Evolutionary conservation across 192 early-diverging fungal genomes (phyloP).

Genomic region (Entophlyctis helioformis): DNA sequence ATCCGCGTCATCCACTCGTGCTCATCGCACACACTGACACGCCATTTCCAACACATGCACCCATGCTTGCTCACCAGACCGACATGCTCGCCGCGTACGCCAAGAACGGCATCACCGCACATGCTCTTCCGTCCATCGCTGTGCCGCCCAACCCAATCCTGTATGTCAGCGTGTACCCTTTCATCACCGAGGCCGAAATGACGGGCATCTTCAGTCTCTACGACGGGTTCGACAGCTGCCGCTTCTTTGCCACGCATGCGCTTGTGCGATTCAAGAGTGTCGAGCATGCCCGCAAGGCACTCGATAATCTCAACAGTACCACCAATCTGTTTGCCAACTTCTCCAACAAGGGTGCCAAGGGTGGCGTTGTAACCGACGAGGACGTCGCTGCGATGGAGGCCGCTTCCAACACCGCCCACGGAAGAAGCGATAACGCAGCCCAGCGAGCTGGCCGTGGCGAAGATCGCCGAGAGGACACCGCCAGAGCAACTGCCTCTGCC

Average conservation of each 20-base stretch:
- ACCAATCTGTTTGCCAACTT: conserved; percentile 42
- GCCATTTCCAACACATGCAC: not conserved
- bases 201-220: conserved; percentile 31
- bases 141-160: conserved; percentile 38
- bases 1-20: not conserved
- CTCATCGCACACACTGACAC: not conserved
- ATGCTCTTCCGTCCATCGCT: conserved; percentile 27
- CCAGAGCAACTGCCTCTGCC: conserved; percentile 7
- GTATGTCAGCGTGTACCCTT: conserved; percentile 34
- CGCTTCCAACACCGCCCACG: not conserved
- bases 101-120: conserved; percentile 29
- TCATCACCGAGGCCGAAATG: conserved; percentile 33
- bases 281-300: conserved; percentile 24
- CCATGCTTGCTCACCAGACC: conserved; percentile 14
- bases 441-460: too few species aligned
- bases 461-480: not conserved
- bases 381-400: too few species aligned
- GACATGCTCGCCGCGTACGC: conserved; percentile 43
- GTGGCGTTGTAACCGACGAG: too few species aligned
- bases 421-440: too few species aligned
- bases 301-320: conserved; percentile 35
- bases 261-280: conserved; percentile 31
- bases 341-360: conserved; percentile 38
- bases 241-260: conserved; percentile 36
- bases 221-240: conserved; percentile 37